Evolutionary conservation across 2,329 filamentous ascomycete genomes (phyloP).

Genomic region (Zasmidium citrigriseum): DNA sequence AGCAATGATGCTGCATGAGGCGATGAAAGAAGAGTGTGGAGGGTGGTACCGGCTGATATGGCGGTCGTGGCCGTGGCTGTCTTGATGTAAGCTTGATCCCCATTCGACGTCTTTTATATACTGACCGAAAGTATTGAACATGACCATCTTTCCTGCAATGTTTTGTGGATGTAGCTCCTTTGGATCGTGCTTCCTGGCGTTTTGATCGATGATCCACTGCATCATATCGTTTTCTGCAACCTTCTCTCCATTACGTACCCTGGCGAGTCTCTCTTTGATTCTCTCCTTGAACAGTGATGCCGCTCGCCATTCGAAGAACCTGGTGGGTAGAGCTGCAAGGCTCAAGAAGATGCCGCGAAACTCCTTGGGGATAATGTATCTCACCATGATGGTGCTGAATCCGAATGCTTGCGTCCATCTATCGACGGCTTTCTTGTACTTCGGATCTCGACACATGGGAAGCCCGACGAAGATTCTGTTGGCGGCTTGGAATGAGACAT

Average conservation of each 20-base stretch:
- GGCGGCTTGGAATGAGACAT: slow-evolving; percentile 17
- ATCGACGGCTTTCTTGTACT: slow-evolving; percentile 8
- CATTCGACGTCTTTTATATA: not conserved
- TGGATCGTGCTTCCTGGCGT: slow-evolving; percentile 4
- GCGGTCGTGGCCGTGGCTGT: slow-evolving; percentile 18
- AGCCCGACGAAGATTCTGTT: slow-evolving; percentile 22
- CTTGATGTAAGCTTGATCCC: not conserved
- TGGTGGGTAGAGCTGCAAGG: slow-evolving; percentile 2
- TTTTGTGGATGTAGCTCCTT: slow-evolving; percentile 11
- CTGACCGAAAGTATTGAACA: slow-evolving; percentile 25
- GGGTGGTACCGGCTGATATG: slow-evolving; percentile 16
- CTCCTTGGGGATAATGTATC: slow-evolving; percentile 2
- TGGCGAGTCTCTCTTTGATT: slow-evolving; percentile 4
- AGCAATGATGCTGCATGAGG: slow-evolving; percentile 9
- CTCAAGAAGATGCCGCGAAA: slow-evolving; percentile 7
- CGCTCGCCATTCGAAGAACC: slow-evolving; percentile 7
- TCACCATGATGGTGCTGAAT: slow-evolving; percentile 11
- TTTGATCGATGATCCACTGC: slow-evolving; percentile 21
- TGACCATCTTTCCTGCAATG: slow-evolving; percentile 17
- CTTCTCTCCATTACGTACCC: not conserved
- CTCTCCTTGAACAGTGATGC: not conserved
- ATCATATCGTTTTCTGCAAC: slow-evolving; percentile 14
- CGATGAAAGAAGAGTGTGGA: slow-evolving; percentile 18
- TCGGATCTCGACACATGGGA: slow-evolving; percentile 12
- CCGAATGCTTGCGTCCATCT: slow-evolving; percentile 13